These are phyloP conservation scores for Monilinia fructicola DNA, from an alignment of 2,329 filamentous ascomycete genomes.

Conservation along the genomic window DNA sequence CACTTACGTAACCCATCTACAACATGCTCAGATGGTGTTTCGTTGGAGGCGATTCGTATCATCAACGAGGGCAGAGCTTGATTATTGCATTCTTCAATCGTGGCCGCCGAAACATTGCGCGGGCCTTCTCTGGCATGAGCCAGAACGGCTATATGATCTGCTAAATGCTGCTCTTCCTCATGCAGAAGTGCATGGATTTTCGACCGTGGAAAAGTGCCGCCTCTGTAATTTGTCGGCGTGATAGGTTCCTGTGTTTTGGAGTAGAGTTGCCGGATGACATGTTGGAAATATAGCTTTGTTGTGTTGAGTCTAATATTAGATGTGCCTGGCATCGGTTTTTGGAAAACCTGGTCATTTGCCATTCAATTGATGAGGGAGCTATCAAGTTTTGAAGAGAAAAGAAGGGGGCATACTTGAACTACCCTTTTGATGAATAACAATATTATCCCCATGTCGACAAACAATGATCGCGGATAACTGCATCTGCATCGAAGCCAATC, in stretches of 20 bases:
- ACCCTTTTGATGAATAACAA: no score
- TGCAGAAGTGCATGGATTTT: slow-evolving; percentile 4
- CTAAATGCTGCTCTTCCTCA: slow-evolving; percentile 33
- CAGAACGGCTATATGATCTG: slow-evolving; percentile 22
- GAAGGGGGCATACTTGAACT: no score
- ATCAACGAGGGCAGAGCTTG: not conserved
- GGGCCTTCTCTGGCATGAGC: not conserved
- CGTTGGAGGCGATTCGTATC: not conserved
- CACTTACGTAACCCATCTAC: not conserved
- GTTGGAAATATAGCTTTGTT: not conserved
- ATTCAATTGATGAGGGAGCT: no score
- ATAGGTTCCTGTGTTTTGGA: not conserved
- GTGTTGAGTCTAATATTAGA: no score
- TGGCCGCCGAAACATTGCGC: not conserved
- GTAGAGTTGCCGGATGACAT: not conserved
- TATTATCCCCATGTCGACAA: no score
- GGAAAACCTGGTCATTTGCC: no score
- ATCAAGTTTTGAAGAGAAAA: no score
- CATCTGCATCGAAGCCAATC: no score
- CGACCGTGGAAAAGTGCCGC: not conserved
- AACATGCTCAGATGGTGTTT: not conserved
- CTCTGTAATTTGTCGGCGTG: slow-evolving; percentile 17
- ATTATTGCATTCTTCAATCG: not conserved
- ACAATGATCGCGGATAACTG: no score
- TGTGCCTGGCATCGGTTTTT: no score